phyloP scores from a whole-genome alignment of 371 early-diverging fungal genomes.

The Mortierella sp. region DNA sequence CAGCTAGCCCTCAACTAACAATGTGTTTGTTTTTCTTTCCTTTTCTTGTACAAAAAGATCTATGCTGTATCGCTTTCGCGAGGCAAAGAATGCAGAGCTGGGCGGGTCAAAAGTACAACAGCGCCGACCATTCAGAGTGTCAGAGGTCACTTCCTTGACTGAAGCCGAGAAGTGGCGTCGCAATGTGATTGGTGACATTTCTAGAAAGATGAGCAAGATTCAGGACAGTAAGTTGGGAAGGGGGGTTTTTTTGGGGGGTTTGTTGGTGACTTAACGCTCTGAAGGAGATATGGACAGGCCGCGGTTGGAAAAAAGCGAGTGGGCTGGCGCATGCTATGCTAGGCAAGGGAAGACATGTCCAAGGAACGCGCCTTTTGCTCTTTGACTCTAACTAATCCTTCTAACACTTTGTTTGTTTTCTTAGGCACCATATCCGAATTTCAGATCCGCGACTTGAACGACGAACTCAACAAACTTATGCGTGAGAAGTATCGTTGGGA shows the following conservation, averaged over 20 bases:
- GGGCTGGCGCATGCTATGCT: no score
- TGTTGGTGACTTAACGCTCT: neutral
- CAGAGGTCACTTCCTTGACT: slow-evolving; percentile 73
- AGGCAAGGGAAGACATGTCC: no score
- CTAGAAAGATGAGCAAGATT: slow-evolving; percentile 90
- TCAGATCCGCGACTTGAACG: slow-evolving; percentile 95
- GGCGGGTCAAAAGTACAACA: slow-evolving; percentile 76
- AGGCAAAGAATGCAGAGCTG: slow-evolving; percentile 90
- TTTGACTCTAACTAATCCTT: no score
- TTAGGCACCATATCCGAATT: slow-evolving; percentile 86
- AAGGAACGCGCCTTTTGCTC: no score
- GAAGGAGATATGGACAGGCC: no score
- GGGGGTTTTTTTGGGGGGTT: neutral
- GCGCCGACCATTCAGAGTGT: slow-evolving; percentile 83
- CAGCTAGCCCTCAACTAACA: slow-evolving; percentile 1
- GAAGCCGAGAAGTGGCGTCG: slow-evolving; percentile 94
- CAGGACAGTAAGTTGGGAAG: slow-evolving; percentile 87
- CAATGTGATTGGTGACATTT: slow-evolving; percentile 89
- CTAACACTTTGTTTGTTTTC: neutral
- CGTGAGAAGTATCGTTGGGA: slow-evolving; percentile 96
- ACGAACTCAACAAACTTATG: slow-evolving; percentile 94
- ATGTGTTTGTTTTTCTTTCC: neutral
- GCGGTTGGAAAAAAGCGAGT: no score
- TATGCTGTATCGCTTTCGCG: slow-evolving; percentile 97
- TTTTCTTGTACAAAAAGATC: slow-evolving; percentile 65